These are phyloP conservation scores for Alternaria viburni DNA, from an alignment of 2,329 filamentous ascomycete species.

Conservation along the genomic window DNA sequence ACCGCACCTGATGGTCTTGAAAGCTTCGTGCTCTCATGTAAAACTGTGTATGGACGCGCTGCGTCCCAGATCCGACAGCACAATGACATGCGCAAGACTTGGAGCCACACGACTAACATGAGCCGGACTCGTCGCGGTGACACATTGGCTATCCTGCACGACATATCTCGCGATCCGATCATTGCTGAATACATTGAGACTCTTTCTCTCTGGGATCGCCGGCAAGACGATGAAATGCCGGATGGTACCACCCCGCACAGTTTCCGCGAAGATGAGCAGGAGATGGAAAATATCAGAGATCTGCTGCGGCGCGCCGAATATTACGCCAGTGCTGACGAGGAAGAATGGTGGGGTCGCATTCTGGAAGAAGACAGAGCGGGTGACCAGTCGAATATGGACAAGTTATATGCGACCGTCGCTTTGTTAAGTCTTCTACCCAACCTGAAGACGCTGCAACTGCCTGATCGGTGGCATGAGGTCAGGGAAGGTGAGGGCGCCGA, in stretches of 20 bases:
- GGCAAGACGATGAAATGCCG: slow-evolving; percentile 8
- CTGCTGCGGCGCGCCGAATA: slow-evolving; percentile 24
- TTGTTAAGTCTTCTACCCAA: slow-evolving; percentile 40
- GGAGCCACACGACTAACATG: slow-evolving; percentile 30
- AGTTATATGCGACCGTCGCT: slow-evolving; percentile 30
- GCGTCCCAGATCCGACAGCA: slow-evolving; percentile 34
- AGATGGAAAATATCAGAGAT: slow-evolving; percentile 28
- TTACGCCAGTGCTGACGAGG: slow-evolving; percentile 21
- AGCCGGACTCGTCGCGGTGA: slow-evolving; percentile 20
- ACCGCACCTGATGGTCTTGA: slow-evolving; percentile 37
- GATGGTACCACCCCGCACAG: neutral
- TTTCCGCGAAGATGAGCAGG: slow-evolving; percentile 27
- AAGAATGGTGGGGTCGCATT: slow-evolving; percentile 38
- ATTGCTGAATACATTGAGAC: slow-evolving; percentile 39
- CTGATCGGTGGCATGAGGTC: slow-evolving; percentile 36
- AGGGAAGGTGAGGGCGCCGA: slow-evolving; percentile 23
- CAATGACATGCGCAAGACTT: slow-evolving; percentile 33
- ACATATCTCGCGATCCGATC: slow-evolving; percentile 35
- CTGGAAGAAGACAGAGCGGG: slow-evolving; percentile 25
- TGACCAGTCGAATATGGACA: slow-evolving; percentile 18
- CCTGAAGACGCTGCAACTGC: slow-evolving; percentile 34
- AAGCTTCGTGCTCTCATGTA: slow-evolving; percentile 39
- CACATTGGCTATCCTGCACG: slow-evolving; percentile 31
- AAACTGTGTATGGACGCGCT: slow-evolving; percentile 34
- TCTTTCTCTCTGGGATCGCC: slow-evolving; percentile 35